Base-by-base conservation (phyloP, 2,329 filamentous ascomycete species). In the Claviceps humidiphila region DNA sequence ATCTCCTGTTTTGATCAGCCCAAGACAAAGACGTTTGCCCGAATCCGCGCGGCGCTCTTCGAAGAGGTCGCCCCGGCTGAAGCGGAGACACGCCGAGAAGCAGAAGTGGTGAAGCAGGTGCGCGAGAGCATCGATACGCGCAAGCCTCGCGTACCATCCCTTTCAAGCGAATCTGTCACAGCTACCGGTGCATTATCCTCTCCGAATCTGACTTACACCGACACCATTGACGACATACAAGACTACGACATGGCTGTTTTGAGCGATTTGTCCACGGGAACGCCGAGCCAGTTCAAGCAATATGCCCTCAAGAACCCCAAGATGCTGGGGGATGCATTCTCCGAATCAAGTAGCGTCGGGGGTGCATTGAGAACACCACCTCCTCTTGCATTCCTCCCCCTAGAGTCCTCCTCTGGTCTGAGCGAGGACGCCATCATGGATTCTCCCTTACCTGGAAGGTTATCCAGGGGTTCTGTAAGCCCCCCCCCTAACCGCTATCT, bases 21-120 rank as follows among this genome's bases (percentile, higher is more conserved):
- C 13, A 98, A 97, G 74, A 93, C 91, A 0, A 95, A 95, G 70
- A 89, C 85, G 0, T 98, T 98, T 66, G 89, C 90, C 5, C 84
- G 93, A 11, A 95, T 98, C 58, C 82, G 87, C 55, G 93, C 91
- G 8, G 89, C 89, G 3, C 76, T 98, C 0, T 76, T 87, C 53
- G 93, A 98, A 69, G 93, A 98, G 70, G 79, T 81, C 16, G 82
- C 89, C 0, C 93, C 93, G 0, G 75, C 95, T 9, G 93, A 98
- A 60, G 85, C 85, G 43, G 93, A 98, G 66, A 82, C 89, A 53
- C 84, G 87, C 50, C 84, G 89, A 41, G 93, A 98, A 72, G 89
- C 91, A 40, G 91, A 97, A 68, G 93, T 97, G 5, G 89, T 98
- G 56, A 87, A 89, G 49, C 93, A 96, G 68, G 90, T 97, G 30